Base-by-base conservation (phyloP, 257 asterid genomes). In the Jasminum sambac region DNA sequence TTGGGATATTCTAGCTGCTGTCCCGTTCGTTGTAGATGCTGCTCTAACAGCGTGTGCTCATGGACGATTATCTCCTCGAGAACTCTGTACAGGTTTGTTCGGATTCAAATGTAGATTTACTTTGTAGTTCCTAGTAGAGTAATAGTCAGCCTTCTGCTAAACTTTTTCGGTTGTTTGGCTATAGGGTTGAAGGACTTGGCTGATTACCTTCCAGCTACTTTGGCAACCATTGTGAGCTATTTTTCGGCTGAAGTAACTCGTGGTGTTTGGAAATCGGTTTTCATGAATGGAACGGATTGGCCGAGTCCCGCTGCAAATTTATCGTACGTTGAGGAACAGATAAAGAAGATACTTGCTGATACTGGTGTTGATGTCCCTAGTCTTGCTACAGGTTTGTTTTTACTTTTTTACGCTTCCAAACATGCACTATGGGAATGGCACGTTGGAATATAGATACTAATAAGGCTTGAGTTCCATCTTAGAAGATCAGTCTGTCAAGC, bases 171-270 rank as follows among this genome's bases (percentile, higher is more conserved):
- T 67, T 66, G 70, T 73, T 66, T 68, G 5, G 59, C 36, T 66
- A 52, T 83, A 91, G 99, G 97, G 77, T 89, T 94, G 70, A 94
- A 94, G 83, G 99, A 94, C 67, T 86, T 94, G 82, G 97, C 96
- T 11, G 99, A 94, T 87, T 88, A 82, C 76, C 97, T 94, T 78
- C 99, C 99, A 21, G 99, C 99, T 63, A 91, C 99, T 17, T 82
- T 94, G 83, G 97, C 96, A 69, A 87, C 96, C 71, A 94, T 94
- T 19, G 97, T 89, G 40, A 94, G 99, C 74, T 94, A 91, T 81
- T 86, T 94, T 83, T 94, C 99, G 11, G 99, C 99, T 72, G 98
- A 94, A 86, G 98, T 94, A 62, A 94, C 96, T 55, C 99, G 99
- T 69, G 99, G 97, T 61, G 88, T 94, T 36, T 94, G 99, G 99